Evolutionary conservation across 2,329 filamentous ascomycete genomes (phyloP), one percentile per base, ranked within the genome.

Genomic region (Helotiales sp.): DNA sequence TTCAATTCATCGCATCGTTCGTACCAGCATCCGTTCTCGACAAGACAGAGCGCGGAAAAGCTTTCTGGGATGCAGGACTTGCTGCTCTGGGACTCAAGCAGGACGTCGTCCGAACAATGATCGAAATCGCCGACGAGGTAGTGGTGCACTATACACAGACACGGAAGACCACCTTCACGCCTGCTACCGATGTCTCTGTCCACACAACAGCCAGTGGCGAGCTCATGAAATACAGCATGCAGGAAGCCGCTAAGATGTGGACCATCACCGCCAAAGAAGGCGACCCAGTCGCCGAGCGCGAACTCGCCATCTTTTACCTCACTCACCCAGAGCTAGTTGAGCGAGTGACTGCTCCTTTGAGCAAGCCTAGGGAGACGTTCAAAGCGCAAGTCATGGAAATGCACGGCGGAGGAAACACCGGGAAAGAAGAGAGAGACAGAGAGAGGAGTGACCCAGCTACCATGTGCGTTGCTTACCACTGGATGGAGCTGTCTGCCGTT

Each of bases 401-500:
- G 76, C 88, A 87, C 71, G 84, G 85, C 13, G 81, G 83, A 6
- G 71, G 78, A 40, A 72, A 79, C 66, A 73, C 76, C 22, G 78
- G 77, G 34, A 75, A 71, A 63, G 74, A 78, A 50, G 86, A 86
- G 47, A 82, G 86, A 62, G 87, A 91, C 74, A 83, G 85, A 17
- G 79, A 83, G 63, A 84, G 93, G 72, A 93, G 90, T 67, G 93
- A 97, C 77, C 92, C 93, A 1, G 91, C 91, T 63, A 89, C 93
- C 49, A 96, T 98, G 92, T 97, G 94, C 75, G 88, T 97, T 65
- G 95, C 95, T 10, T 89, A 96, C 79, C 95, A 98, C 82, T 98
- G 95, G 94, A 97, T 98, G 93, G 93, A 95, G 81, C 84, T 92
- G 71, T 93, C 92, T 43, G 91, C 93, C 73, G 86, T 87, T 63